Evolutionary conservation across 2,329 filamentous ascomycete species (phyloP).

Genomic region (Dothideomycetidae sp.): DNA sequence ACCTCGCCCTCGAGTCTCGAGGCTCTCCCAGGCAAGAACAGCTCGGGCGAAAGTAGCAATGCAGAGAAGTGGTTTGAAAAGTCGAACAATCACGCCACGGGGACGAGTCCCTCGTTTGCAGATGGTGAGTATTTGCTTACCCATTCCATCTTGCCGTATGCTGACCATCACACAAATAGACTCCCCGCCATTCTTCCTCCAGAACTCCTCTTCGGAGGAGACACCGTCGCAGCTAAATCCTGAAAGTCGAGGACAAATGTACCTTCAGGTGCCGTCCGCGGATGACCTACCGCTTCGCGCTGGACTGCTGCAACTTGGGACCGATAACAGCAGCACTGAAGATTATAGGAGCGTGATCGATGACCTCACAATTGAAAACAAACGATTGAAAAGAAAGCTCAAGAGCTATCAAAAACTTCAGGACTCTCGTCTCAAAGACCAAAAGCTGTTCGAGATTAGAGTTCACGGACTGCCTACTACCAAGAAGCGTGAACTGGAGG

Average conservation of each 20-base stretch:
- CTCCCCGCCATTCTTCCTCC: constrained; percentile 32
- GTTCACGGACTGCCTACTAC: constrained; percentile 57
- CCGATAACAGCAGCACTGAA: constrained; percentile 48
- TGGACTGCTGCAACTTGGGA: constrained; percentile 27
- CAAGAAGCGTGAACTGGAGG: constrained; percentile 65
- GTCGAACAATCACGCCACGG: constrained; percentile 34
- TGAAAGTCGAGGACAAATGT: constrained; percentile 1
- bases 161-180: too few relatives aligned
- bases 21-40: constrained; percentile 25
- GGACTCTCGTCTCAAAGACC: constrained; percentile 51
- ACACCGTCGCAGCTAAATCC: constrained; percentile 14
- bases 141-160: too few relatives aligned
- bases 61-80: constrained; percentile 39
- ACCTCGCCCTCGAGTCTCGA: constrained; percentile 30
- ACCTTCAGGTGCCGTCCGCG: not conserved
- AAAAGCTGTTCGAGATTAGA: constrained; percentile 72
- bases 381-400: constrained; percentile 58
- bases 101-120: constrained; percentile 24
- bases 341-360: constrained; percentile 76
- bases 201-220: constrained; percentile 25
- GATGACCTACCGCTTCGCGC: constrained; percentile 3
- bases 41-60: constrained; percentile 38
- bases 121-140: constrained; percentile 27
- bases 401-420: constrained; percentile 56
- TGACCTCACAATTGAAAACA: constrained; percentile 73